A percentile compares a stretch with the other conserved stretches of the same genome.
These are phyloP conservation scores for Holtermanniella nyarrowii DNA, from an alignment of 768 basidiomycete genomes.

Conservation along the genomic window DNA sequence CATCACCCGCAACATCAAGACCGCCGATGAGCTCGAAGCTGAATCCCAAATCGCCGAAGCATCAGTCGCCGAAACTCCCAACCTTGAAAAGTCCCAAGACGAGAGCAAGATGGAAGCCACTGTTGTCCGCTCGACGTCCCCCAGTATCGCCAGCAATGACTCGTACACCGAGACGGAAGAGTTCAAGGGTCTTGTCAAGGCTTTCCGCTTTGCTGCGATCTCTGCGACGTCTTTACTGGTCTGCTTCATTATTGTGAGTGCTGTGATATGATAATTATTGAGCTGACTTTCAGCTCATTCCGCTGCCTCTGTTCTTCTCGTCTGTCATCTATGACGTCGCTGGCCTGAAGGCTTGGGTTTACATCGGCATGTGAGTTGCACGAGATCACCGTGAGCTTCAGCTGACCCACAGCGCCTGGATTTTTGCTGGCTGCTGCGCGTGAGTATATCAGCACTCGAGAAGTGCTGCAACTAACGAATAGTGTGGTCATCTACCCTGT, in stretches of 20 bases:
- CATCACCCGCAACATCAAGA: slow-evolving; percentile 67
- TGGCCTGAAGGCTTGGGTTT: slow-evolving; percentile 56
- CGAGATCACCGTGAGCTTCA: too few relatives aligned
- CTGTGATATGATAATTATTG: background rate
- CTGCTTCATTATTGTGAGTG: slow-evolving; percentile 13
- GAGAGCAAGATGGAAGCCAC: slow-evolving; percentile 24
- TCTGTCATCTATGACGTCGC: slow-evolving; percentile 44
- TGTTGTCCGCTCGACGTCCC: slow-evolving; percentile 12
- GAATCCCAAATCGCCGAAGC: slow-evolving; percentile 2
- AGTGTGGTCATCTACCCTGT: too few relatives aligned
- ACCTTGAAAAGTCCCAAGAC: slow-evolving; percentile 25
- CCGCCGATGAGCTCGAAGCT: slow-evolving; percentile 16
- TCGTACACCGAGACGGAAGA: slow-evolving; percentile 17
- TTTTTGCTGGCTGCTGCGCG: too few relatives aligned
- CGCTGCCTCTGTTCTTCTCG: slow-evolving; percentile 77
- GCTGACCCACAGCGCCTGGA: too few relatives aligned
- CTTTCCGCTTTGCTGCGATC: slow-evolving; percentile 71
- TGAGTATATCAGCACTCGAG: too few relatives aligned
- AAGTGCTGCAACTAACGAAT: too few relatives aligned
- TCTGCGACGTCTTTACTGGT: slow-evolving; percentile 40
- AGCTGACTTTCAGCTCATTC: slow-evolving; percentile 55
- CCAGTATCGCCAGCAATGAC: too few relatives aligned
- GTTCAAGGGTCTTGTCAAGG: slow-evolving; percentile 51
- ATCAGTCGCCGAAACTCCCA: slow-evolving; percentile 30
- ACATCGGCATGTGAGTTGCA: too few relatives aligned